Base-by-base conservation (phyloP, 306 rosid genomes). In the Cucurbita moschata region DNA sequence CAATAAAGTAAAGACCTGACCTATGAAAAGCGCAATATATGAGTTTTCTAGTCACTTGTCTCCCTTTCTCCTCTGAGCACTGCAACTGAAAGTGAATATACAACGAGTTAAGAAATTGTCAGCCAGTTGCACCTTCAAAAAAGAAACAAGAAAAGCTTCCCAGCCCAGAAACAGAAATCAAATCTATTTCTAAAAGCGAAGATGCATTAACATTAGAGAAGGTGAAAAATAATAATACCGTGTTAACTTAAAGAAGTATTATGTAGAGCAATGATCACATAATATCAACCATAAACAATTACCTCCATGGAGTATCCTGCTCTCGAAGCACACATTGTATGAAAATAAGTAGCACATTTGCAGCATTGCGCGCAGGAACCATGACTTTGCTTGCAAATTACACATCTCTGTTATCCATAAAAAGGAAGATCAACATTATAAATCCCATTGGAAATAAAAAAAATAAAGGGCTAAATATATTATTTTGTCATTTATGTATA, bases 301-400 rank as follows among this genome's bases (percentile, higher is more conserved):
- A 87, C 99, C 80, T 94, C 99, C 96, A 88, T 94, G 86, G 83
- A 81, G 81, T 94, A 94, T 66, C 99, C 99, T 7, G 97, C 95
- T 84, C 86, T 94, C 60, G 91, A 83, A 42, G 99, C 99, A 56
- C 99, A 94, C 82, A 77, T 89, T 72, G 82, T 84, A 67, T 91
- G 99, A 81, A 94, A 91, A 86, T 89, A 65, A 37, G 97, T 86
- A 55, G 92, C 87, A 86, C 99, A 94, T 69, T 91, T 91, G 90
- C 88, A 86, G 83, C 99, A 94, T 71, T 85, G 85, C 11, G 94
- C 79, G 79, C 99, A 94, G 80, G 99, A 89, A 79, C 99, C 99
- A 53, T 94, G 99, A 78, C 65, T 81, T 84, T 91, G 99, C 82
- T 83, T 86, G 77, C 99, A 94, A 71, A 94, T 91, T 71, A 88